These are phyloP conservation scores for Fusarium temperatum DNA, from an alignment of 2,329 filamentous ascomycete species.

Conservation along the genomic window DNA sequence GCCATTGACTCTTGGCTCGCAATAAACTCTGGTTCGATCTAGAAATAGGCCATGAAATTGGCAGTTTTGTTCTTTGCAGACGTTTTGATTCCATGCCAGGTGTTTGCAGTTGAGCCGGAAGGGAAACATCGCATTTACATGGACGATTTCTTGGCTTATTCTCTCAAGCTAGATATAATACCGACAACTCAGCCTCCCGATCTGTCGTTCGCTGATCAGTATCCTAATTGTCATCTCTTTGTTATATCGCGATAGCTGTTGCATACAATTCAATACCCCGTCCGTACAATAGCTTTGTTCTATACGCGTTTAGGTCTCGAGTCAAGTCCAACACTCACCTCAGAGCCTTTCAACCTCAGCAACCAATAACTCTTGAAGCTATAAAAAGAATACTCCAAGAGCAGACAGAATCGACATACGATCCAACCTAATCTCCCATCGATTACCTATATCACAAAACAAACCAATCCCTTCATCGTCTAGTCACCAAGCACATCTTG, in stretches of 20 bases:
- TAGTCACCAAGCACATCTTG: conserved; percentile 12
- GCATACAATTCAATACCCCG: not conserved
- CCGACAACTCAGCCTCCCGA: conserved; percentile 1
- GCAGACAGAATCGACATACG: not conserved
- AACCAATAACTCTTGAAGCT: not conserved
- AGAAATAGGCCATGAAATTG: conserved; percentile 10
- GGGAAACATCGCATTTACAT: conserved; percentile 36
- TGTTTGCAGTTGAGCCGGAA: conserved; percentile 1
- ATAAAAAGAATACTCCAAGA: conserved; percentile 11
- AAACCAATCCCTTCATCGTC: conserved; percentile 17
- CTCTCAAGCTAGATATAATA: conserved; percentile 11
- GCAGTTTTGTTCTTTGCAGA: conserved; percentile 7
- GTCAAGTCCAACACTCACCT: not conserved
- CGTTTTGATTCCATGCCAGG: conserved; percentile 14
- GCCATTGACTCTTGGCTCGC: conserved; percentile 37
- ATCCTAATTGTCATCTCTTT: not conserved
- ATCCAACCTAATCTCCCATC: conserved; percentile 9
- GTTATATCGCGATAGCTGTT: conserved; percentile 4
- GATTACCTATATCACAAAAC: conserved; percentile 15
- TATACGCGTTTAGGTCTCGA: not conserved
- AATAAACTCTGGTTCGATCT: conserved; percentile 11
- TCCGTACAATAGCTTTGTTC: not conserved
- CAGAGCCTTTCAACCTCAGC: not conserved
- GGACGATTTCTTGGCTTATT: conserved; percentile 14
- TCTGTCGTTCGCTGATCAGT: not conserved